phyloP scores from a whole-genome alignment of 192 early-diverging fungal species.

The Chytriomyces confervae region DNA sequence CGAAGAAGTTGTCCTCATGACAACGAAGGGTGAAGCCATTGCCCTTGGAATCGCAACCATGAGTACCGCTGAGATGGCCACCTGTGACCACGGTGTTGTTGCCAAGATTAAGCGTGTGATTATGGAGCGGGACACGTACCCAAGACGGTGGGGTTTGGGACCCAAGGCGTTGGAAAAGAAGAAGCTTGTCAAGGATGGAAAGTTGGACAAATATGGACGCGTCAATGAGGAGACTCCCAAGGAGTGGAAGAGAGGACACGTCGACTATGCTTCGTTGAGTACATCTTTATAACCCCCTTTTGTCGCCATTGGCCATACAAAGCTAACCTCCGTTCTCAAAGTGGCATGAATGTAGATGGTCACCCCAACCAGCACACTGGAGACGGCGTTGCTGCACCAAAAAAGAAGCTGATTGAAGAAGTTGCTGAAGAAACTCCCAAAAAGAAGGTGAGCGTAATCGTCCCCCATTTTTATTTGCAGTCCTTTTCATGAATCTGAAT shows the following conservation, averaged over 20 bases:
- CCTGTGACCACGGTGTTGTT: slow-evolving; percentile 95
- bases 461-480: slow-evolving; percentile 14
- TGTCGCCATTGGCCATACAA: slow-evolving; percentile 25
- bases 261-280: slow-evolving; percentile 54
- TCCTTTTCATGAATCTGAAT: slow-evolving; percentile 29
- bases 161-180: slow-evolving; percentile 97
- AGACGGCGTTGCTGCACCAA: slow-evolving; percentile 13
- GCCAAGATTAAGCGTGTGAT: slow-evolving; percentile 99
- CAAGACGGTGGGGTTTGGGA: slow-evolving; percentile 96
- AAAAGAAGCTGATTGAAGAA: slow-evolving; percentile 44
- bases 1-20: slow-evolving; percentile 98
- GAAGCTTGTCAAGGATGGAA: slow-evolving; percentile 96
- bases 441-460: slow-evolving; percentile 15
- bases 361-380: slow-evolving; percentile 29
- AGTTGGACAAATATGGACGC: slow-evolving; percentile 97
- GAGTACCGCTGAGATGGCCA: slow-evolving; percentile 97
- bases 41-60: slow-evolving; percentile 95
- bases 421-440: slow-evolving; percentile 12
- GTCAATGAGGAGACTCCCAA: slow-evolving; percentile 84
- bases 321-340: not conserved
- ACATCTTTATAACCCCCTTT: not conserved
- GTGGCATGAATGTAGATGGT: slow-evolving; percentile 35
- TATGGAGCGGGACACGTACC: slow-evolving; percentile 99
- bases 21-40: slow-evolving; percentile 99
- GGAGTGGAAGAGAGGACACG: slow-evolving; percentile 75